phyloP scores from a whole-genome alignment of 306 rosid species.

The Cicer chorassanicum region DNA sequence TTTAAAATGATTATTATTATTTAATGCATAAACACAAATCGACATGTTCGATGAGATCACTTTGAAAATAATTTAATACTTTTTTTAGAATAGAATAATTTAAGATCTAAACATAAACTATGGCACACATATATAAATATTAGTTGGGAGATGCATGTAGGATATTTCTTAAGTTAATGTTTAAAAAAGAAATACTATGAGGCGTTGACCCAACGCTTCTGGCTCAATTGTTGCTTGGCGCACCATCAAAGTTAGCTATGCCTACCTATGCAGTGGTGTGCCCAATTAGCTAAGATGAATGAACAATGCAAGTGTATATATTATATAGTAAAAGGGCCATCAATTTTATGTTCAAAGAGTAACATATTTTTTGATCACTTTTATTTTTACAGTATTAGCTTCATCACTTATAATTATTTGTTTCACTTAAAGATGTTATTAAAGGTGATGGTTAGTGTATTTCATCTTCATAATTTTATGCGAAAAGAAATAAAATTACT shows the following conservation, averaged over 20 bases:
- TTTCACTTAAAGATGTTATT: too few relatives aligned
- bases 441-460: too few relatives aligned
- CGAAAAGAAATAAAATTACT: too few relatives aligned
- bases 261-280: conserved; percentile 5
- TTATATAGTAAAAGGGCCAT: background rate
- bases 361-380: too few relatives aligned
- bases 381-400: too few relatives aligned
- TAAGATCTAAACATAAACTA: conserved; percentile 33
- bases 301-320: background rate
- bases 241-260: conserved; percentile 38
- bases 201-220: conserved; percentile 48
- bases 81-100: background rate
- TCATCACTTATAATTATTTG: too few relatives aligned
- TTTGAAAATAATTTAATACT: conserved; percentile 42
- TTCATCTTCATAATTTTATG: too few relatives aligned
- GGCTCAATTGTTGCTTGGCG: conserved; percentile 39
- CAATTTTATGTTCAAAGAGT: background rate
- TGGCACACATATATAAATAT: conserved; percentile 23
- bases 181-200: too few relatives aligned
- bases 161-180: conserved; percentile 11
- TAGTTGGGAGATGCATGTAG: conserved; percentile 20
- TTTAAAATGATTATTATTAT: conserved; percentile 33
- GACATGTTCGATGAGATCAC: conserved; percentile 49
- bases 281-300: conserved; percentile 34
- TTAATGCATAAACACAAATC: conserved; percentile 40